phyloP scores from a whole-genome alignment of 306 rosid genomes.

The Castanea sativa region DNA sequence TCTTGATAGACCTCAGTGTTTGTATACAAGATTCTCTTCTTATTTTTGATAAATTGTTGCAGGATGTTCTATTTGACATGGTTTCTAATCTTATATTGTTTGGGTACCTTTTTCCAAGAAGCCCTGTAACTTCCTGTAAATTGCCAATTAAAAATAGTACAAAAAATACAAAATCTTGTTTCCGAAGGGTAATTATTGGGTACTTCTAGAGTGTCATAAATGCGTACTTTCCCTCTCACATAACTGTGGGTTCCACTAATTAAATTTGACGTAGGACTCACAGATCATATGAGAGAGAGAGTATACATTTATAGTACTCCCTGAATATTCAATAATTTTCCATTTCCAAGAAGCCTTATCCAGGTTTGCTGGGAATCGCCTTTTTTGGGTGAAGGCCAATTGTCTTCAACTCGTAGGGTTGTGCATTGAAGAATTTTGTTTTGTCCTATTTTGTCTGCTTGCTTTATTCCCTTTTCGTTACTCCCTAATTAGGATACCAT shows the following conservation, averaged over 20 bases:
- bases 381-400: background rate
- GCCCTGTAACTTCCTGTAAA: too few species aligned
- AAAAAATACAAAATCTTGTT: too few species aligned
- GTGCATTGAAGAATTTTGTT: constrained; percentile 20
- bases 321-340: too few species aligned
- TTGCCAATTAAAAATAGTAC: too few species aligned
- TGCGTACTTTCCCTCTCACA: too few species aligned
- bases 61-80: background rate
- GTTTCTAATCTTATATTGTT: background rate
- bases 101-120: background rate
- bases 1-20: constrained; percentile 12
- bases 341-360: too few species aligned
- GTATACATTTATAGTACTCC: too few species aligned
- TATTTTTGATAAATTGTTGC: background rate
- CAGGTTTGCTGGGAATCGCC: background rate
- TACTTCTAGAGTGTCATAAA: too few species aligned
- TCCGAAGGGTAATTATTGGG: too few species aligned
- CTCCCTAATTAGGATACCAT: background rate
- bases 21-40: background rate
- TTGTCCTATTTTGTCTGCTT: background rate
- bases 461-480: background rate
- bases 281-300: too few species aligned
- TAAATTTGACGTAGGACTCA: too few species aligned
- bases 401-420: constrained; percentile 1
- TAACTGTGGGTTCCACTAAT: too few species aligned